These are phyloP conservation scores for Mortierella sp. DNA, from an alignment of 371 early-diverging fungal species.

Conservation along the genomic window DNA sequence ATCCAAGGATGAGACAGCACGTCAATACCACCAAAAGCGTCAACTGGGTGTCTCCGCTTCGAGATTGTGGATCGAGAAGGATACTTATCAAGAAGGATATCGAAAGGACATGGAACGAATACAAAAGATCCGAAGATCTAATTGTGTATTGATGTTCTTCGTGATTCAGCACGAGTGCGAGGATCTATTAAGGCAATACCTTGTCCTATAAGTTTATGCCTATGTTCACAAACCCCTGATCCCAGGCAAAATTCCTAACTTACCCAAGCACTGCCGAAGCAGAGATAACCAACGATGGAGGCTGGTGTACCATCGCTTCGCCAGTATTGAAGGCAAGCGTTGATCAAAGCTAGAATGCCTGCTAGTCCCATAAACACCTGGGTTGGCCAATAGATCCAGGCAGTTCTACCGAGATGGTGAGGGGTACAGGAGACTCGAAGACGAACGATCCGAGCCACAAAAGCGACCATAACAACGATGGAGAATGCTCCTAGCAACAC, in stretches of 20 bases:
- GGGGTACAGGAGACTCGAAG: conserved; percentile 6
- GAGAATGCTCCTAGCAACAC: conserved; percentile 19
- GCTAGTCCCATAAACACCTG: conserved; percentile 22
- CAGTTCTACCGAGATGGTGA: conserved; percentile 27
- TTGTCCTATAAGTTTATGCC: not conserved
- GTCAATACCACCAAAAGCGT: not conserved
- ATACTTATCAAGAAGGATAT: conserved; percentile 1
- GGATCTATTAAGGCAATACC: not conserved
- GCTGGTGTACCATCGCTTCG: conserved; percentile 1
- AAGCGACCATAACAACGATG: not conserved
- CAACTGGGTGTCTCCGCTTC: not conserved
- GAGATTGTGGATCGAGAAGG: not conserved
- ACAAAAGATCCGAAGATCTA: conserved; percentile 31
- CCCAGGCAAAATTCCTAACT: not conserved
- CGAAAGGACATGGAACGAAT: conserved; percentile 14
- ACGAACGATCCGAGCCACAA: conserved; percentile 5
- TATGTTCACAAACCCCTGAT: not conserved
- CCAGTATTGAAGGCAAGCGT: not conserved
- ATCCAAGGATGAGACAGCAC: conserved; percentile 11
- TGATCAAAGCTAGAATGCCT: not conserved
- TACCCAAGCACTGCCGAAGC: conserved; percentile 29
- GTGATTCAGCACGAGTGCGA: conserved; percentile 18
- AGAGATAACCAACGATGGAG: conserved; percentile 5
- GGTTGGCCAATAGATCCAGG: conserved; percentile 41
- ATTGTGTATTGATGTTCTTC: conserved; percentile 31